A percentile compares a stretch with the other conserved stretches of the same genome.
phyloP scores from a whole-genome alignment of 768 basidiomycete genomes.

The Cubamyces lactineus region DNA sequence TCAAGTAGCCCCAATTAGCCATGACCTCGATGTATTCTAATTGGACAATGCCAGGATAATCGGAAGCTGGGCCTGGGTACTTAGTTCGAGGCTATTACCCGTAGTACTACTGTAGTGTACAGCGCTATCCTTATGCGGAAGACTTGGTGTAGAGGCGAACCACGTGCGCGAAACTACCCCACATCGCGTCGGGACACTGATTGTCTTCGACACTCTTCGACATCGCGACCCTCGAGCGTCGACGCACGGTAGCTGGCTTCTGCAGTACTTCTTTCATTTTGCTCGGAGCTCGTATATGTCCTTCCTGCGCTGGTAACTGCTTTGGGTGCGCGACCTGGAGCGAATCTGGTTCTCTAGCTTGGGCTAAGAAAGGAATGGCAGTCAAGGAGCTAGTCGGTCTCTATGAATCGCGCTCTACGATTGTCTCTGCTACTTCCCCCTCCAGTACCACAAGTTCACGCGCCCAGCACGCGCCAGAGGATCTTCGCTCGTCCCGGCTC shows the following conservation, averaged over 20 bases:
- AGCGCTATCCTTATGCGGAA: neutral
- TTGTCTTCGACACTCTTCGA: neutral
- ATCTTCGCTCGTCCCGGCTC: too few relatives aligned
- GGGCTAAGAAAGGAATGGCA: constrained; percentile 26
- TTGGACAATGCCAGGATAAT: too few relatives aligned
- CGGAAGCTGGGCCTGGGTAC: too few relatives aligned
- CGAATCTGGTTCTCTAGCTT: neutral
- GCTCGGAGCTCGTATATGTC: neutral
- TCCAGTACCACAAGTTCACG: neutral
- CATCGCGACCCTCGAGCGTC: neutral
- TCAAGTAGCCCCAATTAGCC: constrained; percentile 1
- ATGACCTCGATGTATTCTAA: too few relatives aligned
- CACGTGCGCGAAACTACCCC: constrained; percentile 14
- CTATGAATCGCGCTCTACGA: constrained; percentile 29
- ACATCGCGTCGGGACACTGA: constrained; percentile 14
- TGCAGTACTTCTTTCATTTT: neutral
- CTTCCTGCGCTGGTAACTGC: neutral
- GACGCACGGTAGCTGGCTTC: neutral
- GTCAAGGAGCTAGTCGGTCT: constrained; percentile 36
- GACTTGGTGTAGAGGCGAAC: constrained; percentile 1
- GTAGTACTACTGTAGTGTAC: neutral
- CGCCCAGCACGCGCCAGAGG: neutral
- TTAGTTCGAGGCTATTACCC: too few relatives aligned
- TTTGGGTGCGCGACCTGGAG: neutral
- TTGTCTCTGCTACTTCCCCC: neutral